Evolutionary conservation across 2,329 filamentous ascomycete genomes (phyloP).

Genomic region (Diaporthe batatas): DNA sequence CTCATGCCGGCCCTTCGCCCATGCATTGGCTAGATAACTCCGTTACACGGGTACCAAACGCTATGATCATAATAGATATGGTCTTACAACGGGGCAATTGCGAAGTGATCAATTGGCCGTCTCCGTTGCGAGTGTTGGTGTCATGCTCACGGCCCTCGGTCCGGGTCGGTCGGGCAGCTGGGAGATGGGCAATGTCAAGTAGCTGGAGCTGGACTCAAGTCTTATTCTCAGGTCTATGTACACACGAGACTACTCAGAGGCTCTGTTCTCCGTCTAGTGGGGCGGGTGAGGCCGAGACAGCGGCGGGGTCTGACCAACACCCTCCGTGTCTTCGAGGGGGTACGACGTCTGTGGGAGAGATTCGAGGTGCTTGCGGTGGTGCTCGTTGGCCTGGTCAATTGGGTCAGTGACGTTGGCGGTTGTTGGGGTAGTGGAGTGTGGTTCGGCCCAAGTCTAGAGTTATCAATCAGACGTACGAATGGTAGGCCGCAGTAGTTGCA

Average conservation of each 20-base stretch:
- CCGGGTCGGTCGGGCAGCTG: not conserved
- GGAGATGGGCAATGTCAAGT: not conserved
- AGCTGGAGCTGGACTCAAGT: conserved; percentile 1
- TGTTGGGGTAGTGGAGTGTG: conserved; percentile 9
- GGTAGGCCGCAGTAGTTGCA: conserved; percentile 96
- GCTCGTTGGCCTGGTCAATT: conserved; percentile 81
- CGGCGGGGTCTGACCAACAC: conserved; percentile 51
- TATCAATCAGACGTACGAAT: conserved; percentile 75
- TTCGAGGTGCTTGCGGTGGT: conserved; percentile 87
- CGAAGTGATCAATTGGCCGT: not conserved
- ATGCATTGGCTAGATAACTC: not conserved
- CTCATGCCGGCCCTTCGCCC: too few species aligned
- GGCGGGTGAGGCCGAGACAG: conserved; percentile 39
- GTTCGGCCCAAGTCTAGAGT: not conserved
- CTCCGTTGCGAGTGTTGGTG: not conserved
- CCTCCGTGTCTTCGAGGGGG: conserved; percentile 68
- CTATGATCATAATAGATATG: too few species aligned
- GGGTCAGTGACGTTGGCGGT: not conserved
- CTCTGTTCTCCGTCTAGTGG: conserved; percentile 16
- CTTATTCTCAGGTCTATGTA: conserved; percentile 36
- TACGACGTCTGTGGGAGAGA: conserved; percentile 85
- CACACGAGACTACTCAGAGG: conserved; percentile 7
- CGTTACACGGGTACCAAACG: not conserved
- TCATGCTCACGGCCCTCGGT: not conserved
- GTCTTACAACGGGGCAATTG: not conserved